These are phyloP conservation scores for Trypanosoma brucei DNA, from an alignment of 208 protist genomes.

Conservation along the genomic window DNA sequence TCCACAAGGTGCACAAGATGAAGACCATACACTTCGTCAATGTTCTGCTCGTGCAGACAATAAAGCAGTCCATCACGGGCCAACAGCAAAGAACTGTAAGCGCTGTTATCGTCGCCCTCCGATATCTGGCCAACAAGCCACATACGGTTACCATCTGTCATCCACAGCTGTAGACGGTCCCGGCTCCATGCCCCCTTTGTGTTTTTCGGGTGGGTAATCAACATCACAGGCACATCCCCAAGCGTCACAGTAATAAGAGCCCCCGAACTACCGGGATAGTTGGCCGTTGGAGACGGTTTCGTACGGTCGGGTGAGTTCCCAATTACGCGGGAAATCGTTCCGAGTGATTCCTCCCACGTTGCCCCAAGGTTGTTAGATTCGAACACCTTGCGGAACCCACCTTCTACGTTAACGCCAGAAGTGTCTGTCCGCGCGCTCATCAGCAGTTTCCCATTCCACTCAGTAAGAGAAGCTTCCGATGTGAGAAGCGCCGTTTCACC, in stretches of 20 bases:
- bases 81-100: slow-evolving; percentile 16
- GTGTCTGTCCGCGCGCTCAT: not conserved
- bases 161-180: slow-evolving; percentile 15
- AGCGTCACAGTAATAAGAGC: slow-evolving; percentile 10
- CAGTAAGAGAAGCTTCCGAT: not conserved
- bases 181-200: not conserved
- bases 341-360: slow-evolving; percentile 8
- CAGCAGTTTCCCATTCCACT: slow-evolving; percentile 15
- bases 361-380: slow-evolving; percentile 8
- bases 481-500: not conserved
- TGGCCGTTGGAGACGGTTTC: not conserved
- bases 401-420: not conserved
- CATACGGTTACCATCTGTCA: slow-evolving; percentile 12
- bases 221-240: slow-evolving; percentile 14
- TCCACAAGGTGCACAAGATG: not conserved
- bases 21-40: not conserved
- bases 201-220: slow-evolving; percentile 15
- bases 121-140: slow-evolving; percentile 17
- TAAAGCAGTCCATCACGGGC: not conserved
- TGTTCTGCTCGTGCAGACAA: not conserved
- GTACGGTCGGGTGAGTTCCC: slow-evolving; percentile 6
- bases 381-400: slow-evolving; percentile 10
- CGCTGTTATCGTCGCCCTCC: slow-evolving; percentile 3
- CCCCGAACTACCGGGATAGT: slow-evolving; percentile 3
- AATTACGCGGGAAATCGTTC: slow-evolving; percentile 15